Base-by-base conservation (phyloP, 306 rosid genomes). In the Carpinus fangiana region DNA sequence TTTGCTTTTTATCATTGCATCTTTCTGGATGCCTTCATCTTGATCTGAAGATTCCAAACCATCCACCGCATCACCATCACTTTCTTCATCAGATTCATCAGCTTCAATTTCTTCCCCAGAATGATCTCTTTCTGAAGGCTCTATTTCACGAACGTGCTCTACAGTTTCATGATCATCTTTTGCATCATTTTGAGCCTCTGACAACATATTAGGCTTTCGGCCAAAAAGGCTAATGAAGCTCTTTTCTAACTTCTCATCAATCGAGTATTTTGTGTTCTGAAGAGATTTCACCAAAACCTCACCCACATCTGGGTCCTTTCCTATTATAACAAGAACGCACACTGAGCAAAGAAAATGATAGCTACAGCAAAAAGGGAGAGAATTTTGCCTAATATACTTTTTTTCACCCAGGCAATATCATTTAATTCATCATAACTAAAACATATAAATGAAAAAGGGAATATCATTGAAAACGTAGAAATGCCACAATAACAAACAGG, bases 161-260 rank as follows among this genome's bases (percentile, higher is more conserved):
- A 73, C 77, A 64, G 87, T 83, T 56, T 66, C 65, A 79, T 85
- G 75, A 67, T 48, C 56, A 72, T 66, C 82, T 21, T 74, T 59
- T 74, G 72, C 80, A 78, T 86, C 78, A 71, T 59, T 45, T 62
- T 62, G 69, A 80, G 86, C 82, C 50, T 78, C 90, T 54, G 87
- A 73, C 26, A 79, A 77, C 51, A 68, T 73, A 45, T 76, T 81
- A 38, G 64, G 78, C 70, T 86, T 92, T 79, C 66, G 87, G 64
- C 90, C 80, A 79, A 89, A 90, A 76, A 92, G 43, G 72, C 76
- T 79, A 80, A 92, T 87, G 77, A 67, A 72, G 84, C 95, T 89
- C 73, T 88, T 87, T 73, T 91, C 92, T 68, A 95, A 85, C 82
- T 92, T 95, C 79, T 95, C 98, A 81, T 95, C 88, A 52, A 95